Percentiles rank a stretch among this genome's conserved stretches.
phyloP scores from a whole-genome alignment of 768 basidiomycete genomes.

The Trametes cinnabarina region DNA sequence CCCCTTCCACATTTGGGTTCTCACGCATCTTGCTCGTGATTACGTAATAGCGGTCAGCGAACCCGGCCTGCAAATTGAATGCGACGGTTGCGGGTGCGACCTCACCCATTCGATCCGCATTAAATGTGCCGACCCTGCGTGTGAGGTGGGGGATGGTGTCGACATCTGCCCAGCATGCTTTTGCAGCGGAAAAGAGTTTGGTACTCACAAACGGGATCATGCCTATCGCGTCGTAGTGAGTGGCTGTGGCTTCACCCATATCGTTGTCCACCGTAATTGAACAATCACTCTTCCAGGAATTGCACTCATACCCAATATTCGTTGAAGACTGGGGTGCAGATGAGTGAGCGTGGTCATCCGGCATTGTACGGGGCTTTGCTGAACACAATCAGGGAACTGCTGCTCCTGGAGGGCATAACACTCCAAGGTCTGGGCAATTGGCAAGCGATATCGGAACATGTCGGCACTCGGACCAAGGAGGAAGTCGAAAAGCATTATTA shows the following conservation, averaged over 20 bases:
- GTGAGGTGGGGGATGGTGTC: constrained; percentile 74
- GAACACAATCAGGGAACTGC: constrained; percentile 64
- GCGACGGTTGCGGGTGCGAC: constrained; percentile 82
- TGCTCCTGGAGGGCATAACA: constrained; percentile 85
- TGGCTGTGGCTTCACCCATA: not conserved
- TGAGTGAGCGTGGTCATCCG: constrained; percentile 56
- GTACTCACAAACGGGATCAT: constrained; percentile 80
- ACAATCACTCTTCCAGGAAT: constrained; percentile 54
- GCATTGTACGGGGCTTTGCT: not conserved
- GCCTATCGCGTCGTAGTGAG: constrained; percentile 87
- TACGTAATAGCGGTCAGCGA: constrained; percentile 65
- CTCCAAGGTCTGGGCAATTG: constrained; percentile 92
- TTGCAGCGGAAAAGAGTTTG: constrained; percentile 87
- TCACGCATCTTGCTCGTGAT: constrained; percentile 24
- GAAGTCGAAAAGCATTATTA: constrained; percentile 92
- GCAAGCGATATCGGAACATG: constrained; percentile 92
- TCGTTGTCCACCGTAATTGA: constrained; percentile 1
- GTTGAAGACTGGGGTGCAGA: constrained; percentile 96
- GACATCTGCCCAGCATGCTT: constrained; percentile 95
- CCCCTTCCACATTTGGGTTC: constrained; percentile 20
- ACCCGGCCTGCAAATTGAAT: constrained; percentile 79
- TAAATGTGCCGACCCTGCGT: constrained; percentile 85
- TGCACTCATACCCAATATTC: constrained; percentile 96
- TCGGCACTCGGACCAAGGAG: constrained; percentile 91
- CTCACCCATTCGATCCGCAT: constrained; percentile 96